A percentile compares a stretch with the other conserved stretches of the same genome.
phyloP scores from a whole-genome alignment of 2,329 filamentous ascomycete species.

The Diaporthe humulicola region DNA sequence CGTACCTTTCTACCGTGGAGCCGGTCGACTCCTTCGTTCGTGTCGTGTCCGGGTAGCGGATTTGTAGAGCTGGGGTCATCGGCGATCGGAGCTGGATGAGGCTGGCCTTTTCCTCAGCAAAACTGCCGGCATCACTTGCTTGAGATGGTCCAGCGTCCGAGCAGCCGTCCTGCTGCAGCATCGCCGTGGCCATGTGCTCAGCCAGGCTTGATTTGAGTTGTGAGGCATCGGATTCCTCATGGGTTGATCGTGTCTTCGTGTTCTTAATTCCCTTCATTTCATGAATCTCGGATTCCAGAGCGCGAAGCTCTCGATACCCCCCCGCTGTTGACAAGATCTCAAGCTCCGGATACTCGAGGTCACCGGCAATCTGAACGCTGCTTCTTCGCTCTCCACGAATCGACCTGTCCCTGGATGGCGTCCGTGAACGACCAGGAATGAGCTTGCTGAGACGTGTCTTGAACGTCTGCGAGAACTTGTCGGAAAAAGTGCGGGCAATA shows the following conservation, averaged over 20 bases:
- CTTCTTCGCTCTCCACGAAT: conserved; percentile 35
- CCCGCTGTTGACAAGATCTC: conserved; percentile 41
- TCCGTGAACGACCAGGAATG: conserved; percentile 40
- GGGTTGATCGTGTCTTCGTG: not conserved
- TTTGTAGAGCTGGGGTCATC: conserved; percentile 16
- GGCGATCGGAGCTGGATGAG: conserved; percentile 4
- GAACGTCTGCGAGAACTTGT: conserved; percentile 48
- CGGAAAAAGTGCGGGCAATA: conserved; percentile 46
- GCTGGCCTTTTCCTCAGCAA: conserved; percentile 18
- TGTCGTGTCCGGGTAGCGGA: not conserved
- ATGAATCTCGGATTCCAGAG: conserved; percentile 42
- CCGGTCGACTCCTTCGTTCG: conserved; percentile 22
- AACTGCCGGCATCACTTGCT: not conserved
- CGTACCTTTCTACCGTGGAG: conserved; percentile 35
- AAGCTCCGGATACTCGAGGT: conserved; percentile 45
- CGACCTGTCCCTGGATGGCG: conserved; percentile 29
- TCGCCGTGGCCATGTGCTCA: conserved; percentile 20
- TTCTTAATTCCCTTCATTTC: conserved; percentile 39
- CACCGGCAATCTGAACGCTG: conserved; percentile 37
- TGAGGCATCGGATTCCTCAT: not conserved
- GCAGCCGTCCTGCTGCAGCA: conserved; percentile 26
- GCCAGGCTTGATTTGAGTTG: conserved; percentile 6
- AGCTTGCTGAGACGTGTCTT: conserved; percentile 47
- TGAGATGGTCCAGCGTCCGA: conserved; percentile 5
- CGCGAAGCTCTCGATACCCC: conserved; percentile 42